Evolutionary conservation across 2,329 filamentous ascomycete species (phyloP).

Genomic region (Ascochyta clinopodiicola): DNA sequence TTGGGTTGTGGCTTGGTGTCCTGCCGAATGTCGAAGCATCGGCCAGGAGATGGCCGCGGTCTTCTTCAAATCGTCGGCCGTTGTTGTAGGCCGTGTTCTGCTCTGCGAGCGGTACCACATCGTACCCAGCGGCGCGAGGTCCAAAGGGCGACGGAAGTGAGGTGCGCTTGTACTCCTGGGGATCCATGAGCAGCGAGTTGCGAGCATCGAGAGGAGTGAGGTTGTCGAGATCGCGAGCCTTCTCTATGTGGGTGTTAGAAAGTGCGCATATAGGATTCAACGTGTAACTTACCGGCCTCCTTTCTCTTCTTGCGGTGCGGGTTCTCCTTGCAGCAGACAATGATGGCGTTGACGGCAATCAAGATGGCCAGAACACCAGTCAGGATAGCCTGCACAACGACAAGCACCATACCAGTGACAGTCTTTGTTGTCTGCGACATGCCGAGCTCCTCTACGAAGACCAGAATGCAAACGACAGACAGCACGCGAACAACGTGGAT

Average conservation of each 20-base stretch:
- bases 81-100: slow-evolving; percentile 41
- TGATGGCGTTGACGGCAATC: slow-evolving; percentile 87
- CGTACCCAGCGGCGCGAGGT: slow-evolving; percentile 42
- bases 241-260: slow-evolving; percentile 63
- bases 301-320: slow-evolving; percentile 88
- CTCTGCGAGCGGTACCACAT: slow-evolving; percentile 46
- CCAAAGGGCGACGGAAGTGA: slow-evolving; percentile 41
- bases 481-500: slow-evolving; percentile 90
- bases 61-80: slow-evolving; percentile 34
- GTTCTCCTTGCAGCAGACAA: slow-evolving; percentile 83
- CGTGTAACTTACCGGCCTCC: slow-evolving; percentile 75
- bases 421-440: slow-evolving; percentile 93
- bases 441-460: slow-evolving; percentile 93
- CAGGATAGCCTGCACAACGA: slow-evolving; percentile 85
- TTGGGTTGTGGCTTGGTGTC: slow-evolving; percentile 32
- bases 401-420: slow-evolving; percentile 88
- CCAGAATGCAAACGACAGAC: slow-evolving; percentile 84
- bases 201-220: slow-evolving; percentile 87
- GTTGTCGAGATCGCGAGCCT: slow-evolving; percentile 78
- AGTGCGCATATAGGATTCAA: slow-evolving; percentile 1
- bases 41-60: slow-evolving; percentile 41
- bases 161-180: slow-evolving; percentile 54
- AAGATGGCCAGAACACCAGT: slow-evolving; percentile 85
- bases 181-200: slow-evolving; percentile 81
- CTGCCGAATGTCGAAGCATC: slow-evolving; percentile 45